phyloP scores from a whole-genome alignment of 768 basidiomycete species.

The Harrya chromipes region DNA sequence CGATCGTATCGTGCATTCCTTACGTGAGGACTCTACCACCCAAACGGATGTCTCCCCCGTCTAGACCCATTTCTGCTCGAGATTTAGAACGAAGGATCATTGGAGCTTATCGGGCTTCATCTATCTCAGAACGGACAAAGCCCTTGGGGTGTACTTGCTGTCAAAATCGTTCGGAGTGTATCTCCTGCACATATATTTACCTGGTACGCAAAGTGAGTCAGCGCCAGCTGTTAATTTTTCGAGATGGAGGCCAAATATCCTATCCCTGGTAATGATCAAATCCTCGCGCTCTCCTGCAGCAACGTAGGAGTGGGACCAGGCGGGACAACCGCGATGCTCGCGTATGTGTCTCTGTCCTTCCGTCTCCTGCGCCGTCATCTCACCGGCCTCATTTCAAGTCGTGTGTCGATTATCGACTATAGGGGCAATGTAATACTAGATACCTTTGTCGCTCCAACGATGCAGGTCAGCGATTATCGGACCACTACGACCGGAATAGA shows the following conservation, averaged over 20 bases:
- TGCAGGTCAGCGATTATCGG: constrained; percentile 68
- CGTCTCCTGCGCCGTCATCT: constrained; percentile 5
- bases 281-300: constrained; percentile 59
- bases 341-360: constrained; percentile 46
- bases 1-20: constrained; percentile 14
- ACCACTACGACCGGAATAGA: constrained; percentile 60
- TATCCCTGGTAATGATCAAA: constrained; percentile 39
- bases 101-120: constrained; percentile 26
- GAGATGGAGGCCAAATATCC: constrained; percentile 34
- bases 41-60: constrained; percentile 12
- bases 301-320: constrained; percentile 81
- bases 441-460: constrained; percentile 64
- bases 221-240: constrained; percentile 10
- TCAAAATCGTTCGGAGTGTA: constrained; percentile 11
- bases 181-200: constrained; percentile 26
- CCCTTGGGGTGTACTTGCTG: constrained; percentile 13
- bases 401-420: constrained; percentile 54
- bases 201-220: constrained; percentile 16
- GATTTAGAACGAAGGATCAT: constrained; percentile 18
- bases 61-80: constrained; percentile 15
- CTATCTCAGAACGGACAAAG: constrained; percentile 16
- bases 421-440: constrained; percentile 59
- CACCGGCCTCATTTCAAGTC: constrained; percentile 30
- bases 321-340: constrained; percentile 78
- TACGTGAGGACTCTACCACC: constrained; percentile 20